Evolutionary conservation across 768 basidiomycete genomes (phyloP), one percentile per base, ranked within the genome.

Genomic region (Paxillus rubicundulus): DNA sequence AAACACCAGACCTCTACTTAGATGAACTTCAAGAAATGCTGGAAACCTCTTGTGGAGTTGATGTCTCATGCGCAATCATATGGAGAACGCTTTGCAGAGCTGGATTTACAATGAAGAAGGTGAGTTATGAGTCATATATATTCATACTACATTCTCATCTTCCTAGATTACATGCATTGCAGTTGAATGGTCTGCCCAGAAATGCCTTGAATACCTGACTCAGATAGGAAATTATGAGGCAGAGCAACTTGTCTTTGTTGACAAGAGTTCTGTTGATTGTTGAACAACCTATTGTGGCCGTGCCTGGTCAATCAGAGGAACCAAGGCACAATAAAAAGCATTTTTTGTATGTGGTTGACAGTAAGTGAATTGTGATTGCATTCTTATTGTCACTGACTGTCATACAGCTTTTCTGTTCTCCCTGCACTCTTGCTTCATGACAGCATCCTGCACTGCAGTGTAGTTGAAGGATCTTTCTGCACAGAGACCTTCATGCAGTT

Each of bases 401-500:
- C 10, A 5, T 44, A 37, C 6, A 51, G 50, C 6, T 51, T 24
- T 17, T 45, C 50, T 28, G 34, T 51, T 45, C 42, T 51, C 28
- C 50, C 20, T 4, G 43, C 33, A 6, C 42, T 51, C 10, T 51
- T 43, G 9, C 30, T 32, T 32, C 13, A 14, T 13, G 33, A 33
- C 5, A 12, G 33, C 5, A 13, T 33, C 33, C 13, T 33, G 12
- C 33, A 33, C 33, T 33, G 33, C 33, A 33, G 33, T 14, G 13
- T 33, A 13, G 47, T 65, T 2, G 51, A 65, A 20, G 64, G 68
- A 0, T 64, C 72, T 2, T 73, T 66, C 52, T 72, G 59, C 18
- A 53, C 50, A 0, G 53, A 28, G 8, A 27, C 5, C 2, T 75
- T 78, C 53, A 21, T 36, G 0, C 20, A 59, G 0, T 77, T 74